A percentile compares a stretch with the other conserved stretches of the same genome.
These are phyloP conservation scores for Leccinum truebloodii DNA, from an alignment of 768 basidiomycete species.

Conservation along the genomic window DNA sequence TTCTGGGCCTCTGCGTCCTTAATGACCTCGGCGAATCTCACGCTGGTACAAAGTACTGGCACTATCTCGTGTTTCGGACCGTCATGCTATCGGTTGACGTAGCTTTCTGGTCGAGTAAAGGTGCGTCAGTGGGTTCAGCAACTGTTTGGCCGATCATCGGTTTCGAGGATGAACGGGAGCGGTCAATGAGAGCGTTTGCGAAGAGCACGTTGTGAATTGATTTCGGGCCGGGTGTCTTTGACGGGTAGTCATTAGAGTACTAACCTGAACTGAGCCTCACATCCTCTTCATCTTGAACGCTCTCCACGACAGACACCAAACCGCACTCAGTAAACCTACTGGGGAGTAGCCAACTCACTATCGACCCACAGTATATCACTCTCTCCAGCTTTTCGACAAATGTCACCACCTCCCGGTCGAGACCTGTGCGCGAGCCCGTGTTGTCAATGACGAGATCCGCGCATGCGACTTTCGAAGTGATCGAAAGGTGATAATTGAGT, in stretches of 20 bases:
- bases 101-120: constrained; percentile 64
- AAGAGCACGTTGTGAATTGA: constrained; percentile 80
- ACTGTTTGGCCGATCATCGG: constrained; percentile 40
- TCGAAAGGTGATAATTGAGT: no score
- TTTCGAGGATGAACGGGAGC: constrained; percentile 85
- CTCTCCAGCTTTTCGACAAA: constrained; percentile 43
- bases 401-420: constrained; percentile 40
- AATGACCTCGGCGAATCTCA: constrained; percentile 43
- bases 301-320: constrained; percentile 39
- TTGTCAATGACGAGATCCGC: no score
- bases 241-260: no score
- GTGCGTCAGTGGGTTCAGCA: constrained; percentile 48
- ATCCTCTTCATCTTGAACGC: constrained; percentile 14
- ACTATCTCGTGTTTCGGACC: constrained; percentile 60
- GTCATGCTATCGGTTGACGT: constrained; percentile 72
- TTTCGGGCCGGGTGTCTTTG: constrained; percentile 44
- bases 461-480: no score
- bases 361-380: constrained; percentile 61
- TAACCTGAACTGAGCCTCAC: neutral
- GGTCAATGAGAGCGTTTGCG: constrained; percentile 72
- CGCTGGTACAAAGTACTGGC: constrained; percentile 48
- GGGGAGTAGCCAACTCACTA: constrained; percentile 57
- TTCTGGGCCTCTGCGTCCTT: constrained; percentile 77
- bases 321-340: constrained; percentile 47
- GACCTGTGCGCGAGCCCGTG: no score